These are phyloP conservation scores for Picochlorum sp. DNA, from an alignment of 139 green algal species.

Conservation along the genomic window DNA sequence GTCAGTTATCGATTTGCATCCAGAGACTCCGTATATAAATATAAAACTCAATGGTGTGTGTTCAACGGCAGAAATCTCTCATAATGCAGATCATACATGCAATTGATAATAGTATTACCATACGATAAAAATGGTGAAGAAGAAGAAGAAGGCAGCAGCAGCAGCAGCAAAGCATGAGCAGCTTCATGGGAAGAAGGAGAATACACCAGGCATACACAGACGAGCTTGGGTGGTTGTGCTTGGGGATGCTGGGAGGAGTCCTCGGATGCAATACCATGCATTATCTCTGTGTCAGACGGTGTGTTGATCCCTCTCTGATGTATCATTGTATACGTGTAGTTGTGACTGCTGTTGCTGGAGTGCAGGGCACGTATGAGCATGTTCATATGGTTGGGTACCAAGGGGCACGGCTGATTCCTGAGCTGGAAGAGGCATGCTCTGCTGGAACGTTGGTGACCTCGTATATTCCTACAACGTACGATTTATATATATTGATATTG, in stretches of 20 bases:
- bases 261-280: constrained; percentile 93
- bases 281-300: constrained; percentile 63
- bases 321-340: no score
- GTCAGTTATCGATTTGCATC: no score
- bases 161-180: background rate
- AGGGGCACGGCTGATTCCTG: constrained; percentile 35
- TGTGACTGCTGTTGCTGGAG: no score
- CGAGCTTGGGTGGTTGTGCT: constrained; percentile 83
- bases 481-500: background rate
- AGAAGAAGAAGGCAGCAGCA: no score
- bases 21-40: no score
- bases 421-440: constrained; percentile 19
- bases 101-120: no score
- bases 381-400: constrained; percentile 59
- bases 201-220: no score
- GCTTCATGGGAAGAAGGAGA: background rate
- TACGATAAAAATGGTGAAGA: no score
- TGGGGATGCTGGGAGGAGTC: constrained; percentile 89
- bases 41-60: no score
- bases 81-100: no score
- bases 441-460: constrained; percentile 24
- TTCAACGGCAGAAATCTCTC: no score
- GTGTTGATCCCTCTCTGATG: background rate
- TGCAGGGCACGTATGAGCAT: background rate
- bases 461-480: constrained; percentile 1